Conservation (phyloP, 2,329 filamentous ascomycete species). For the Mycosphaerella sp. region DNA sequence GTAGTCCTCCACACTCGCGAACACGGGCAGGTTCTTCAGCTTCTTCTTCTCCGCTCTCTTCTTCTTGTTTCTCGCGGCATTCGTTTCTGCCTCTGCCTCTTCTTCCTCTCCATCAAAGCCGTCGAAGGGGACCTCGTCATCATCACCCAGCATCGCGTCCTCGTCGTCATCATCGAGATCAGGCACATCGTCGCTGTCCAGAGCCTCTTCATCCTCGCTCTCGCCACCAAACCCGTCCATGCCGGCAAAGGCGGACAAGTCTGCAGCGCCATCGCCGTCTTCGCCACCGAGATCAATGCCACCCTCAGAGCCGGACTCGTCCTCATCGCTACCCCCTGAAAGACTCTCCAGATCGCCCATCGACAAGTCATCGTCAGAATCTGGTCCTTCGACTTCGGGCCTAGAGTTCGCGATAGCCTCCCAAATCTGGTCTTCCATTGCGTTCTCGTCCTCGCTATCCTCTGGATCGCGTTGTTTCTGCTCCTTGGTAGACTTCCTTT, state of each 20-base stretch:
- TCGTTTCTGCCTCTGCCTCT: slow-evolving; percentile 40
- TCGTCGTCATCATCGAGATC: slow-evolving; percentile 38
- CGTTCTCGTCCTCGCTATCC: slow-evolving; percentile 39
- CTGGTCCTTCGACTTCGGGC: slow-evolving; percentile 65
- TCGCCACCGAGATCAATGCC: slow-evolving; percentile 42
- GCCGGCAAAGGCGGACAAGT: slow-evolving; percentile 39
- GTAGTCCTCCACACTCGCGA: slow-evolving; percentile 92
- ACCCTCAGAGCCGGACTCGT: slow-evolving; percentile 40
- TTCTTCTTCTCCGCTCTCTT: slow-evolving; percentile 67
- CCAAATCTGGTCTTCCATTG: slow-evolving; percentile 70
- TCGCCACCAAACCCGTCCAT: slow-evolving; percentile 21
- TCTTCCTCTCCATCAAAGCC: slow-evolving; percentile 51
- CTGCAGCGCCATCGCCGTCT: slow-evolving; percentile 34
- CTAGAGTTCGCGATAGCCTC: slow-evolving; percentile 76
- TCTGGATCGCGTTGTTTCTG: slow-evolving; percentile 46
- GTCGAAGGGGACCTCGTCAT: slow-evolving; percentile 48
- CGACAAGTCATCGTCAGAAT: slow-evolving; percentile 54
- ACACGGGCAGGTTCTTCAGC: slow-evolving; percentile 82
- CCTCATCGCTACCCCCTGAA: slow-evolving; percentile 35
- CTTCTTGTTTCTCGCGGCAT: slow-evolving; percentile 36
- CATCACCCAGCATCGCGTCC: slow-evolving; percentile 39
- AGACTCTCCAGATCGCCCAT: slow-evolving; percentile 41
- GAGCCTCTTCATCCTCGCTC: slow-evolving; percentile 47
- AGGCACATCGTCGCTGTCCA: slow-evolving; percentile 51
- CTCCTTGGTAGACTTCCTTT: slow-evolving; percentile 52